Evolutionary conservation across 257 asterid species (phyloP), one percentile per base, ranked within the genome.

Genomic region (Fraxinus pennsylvanica): DNA sequence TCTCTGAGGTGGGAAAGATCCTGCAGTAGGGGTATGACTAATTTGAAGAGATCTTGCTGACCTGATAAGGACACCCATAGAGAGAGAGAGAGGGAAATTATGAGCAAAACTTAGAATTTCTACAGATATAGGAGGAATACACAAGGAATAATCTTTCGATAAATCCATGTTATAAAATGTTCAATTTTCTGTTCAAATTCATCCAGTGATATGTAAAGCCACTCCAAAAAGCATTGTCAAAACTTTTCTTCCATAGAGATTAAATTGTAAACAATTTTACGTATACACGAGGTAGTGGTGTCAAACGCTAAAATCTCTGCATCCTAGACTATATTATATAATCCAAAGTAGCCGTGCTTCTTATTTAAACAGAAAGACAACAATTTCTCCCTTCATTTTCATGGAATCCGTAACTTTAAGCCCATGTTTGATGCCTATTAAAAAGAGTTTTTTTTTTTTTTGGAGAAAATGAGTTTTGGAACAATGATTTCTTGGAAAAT

Each of bases 11-110:
- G 75, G 82, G 76, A 77, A 83, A 72, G 91, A 83, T 79, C 85
- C 90, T 25, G 65, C 45, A 10, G 87, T 71, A 63, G 96, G 96
- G 69, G 86, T 86, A 72, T 78, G 86, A 66, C 90, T 84, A 52
- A 85, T 86, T 50, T 94, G 81, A 73, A 92, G 91, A 73, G 91
- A 92, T 87, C 97, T 86, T 69, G 97, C 97, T 61, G 97, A 92
- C 92, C 96, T 92, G 89, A 68, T 36, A 76, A 76, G 73, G 13
- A 54, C 79, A 78, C 65, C 74, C 54, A 71, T 7, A 9, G 66
- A 38, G 36, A 41, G 14, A 41, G 15, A 43, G 15, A 43, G 15
- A 43, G 50, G 14, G 57, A 47, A 3, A 13, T 13, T 10, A 45
- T 45, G 57, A 47, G 32, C 32, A 38, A 57, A 63, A 63, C 17